Conservation (phyloP, 495 filamentous ascomycete species). For the Trichocladium uniseriatum region DNA sequence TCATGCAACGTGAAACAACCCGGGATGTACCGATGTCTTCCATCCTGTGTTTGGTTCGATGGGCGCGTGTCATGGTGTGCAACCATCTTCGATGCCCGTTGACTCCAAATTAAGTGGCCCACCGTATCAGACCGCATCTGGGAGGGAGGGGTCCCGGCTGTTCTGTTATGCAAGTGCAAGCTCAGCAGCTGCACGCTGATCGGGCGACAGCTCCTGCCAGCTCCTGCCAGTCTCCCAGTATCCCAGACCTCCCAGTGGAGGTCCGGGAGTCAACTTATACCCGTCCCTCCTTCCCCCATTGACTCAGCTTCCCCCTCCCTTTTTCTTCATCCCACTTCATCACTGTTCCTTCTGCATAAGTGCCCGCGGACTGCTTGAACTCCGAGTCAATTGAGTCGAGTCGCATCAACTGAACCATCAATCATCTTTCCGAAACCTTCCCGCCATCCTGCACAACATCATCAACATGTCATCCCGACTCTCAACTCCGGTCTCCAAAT, state of each 20-base stretch:
- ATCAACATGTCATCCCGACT: slow-evolving; percentile 32
- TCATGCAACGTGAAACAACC: background rate
- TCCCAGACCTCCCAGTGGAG: slow-evolving; percentile 12
- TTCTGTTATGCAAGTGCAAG: too few species aligned
- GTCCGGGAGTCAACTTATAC: slow-evolving; percentile 20
- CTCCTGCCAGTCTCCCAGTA: too few species aligned
- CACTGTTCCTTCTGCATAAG: background rate
- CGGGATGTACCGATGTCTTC: slow-evolving; percentile 2
- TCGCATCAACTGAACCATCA: background rate
- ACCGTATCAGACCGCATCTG: slow-evolving; percentile 1
- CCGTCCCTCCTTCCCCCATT: slow-evolving; percentile 2
- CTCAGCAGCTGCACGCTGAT: slow-evolving; percentile 9
- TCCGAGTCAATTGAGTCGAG: background rate
- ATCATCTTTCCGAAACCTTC: background rate
- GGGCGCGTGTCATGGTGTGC: too few species aligned
- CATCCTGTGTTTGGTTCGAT: background rate
- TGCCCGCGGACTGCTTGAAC: background rate
- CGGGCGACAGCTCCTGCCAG: slow-evolving; percentile 4
- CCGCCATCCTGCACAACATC: background rate
- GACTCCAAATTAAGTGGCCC: slow-evolving; percentile 11
- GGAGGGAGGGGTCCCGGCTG: background rate
- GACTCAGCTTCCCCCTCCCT: slow-evolving; percentile 3
- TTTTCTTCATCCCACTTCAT: background rate
- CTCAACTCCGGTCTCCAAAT: slow-evolving; percentile 34
- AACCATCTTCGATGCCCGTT: background rate